These are phyloP conservation scores for Lycium ferocissimum DNA, from an alignment of 257 asterid genomes.

Conservation along the genomic window DNA sequence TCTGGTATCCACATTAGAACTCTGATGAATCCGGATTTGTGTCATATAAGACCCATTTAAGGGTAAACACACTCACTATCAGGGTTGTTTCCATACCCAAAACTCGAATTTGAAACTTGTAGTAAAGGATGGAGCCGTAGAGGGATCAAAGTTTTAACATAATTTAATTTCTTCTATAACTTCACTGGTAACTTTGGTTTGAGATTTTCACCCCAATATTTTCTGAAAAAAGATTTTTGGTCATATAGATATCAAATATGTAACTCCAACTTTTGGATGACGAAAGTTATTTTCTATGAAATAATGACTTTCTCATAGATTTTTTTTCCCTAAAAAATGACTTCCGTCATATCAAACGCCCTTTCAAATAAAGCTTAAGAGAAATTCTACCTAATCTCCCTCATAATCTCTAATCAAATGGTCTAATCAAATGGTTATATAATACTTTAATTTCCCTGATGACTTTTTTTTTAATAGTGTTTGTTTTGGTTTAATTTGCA, in stretches of 20 bases:
- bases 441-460: background rate
- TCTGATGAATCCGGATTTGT: background rate
- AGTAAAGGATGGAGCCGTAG: too few relatives aligned
- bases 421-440: too few relatives aligned
- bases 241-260: too few relatives aligned
- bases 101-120: background rate
- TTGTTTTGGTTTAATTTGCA: slow-evolving; percentile 12
- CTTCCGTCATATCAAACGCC: background rate
- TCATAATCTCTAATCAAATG: background rate
- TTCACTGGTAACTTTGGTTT: background rate
- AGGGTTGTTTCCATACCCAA: background rate
- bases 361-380: background rate
- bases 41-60: background rate
- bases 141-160: background rate
- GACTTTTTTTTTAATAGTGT: too few relatives aligned
- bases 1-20: background rate
- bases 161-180: background rate
- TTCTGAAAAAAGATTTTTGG: background rate
- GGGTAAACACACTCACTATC: background rate
- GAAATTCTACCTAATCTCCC: background rate
- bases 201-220: background rate
- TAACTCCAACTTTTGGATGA: too few relatives aligned
- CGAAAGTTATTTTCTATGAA: too few relatives aligned
- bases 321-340: background rate
- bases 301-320: too few relatives aligned